Base-by-base conservation (phyloP, 1,139 yeast species). In the Saccharomycopsis hybrid region DNA sequence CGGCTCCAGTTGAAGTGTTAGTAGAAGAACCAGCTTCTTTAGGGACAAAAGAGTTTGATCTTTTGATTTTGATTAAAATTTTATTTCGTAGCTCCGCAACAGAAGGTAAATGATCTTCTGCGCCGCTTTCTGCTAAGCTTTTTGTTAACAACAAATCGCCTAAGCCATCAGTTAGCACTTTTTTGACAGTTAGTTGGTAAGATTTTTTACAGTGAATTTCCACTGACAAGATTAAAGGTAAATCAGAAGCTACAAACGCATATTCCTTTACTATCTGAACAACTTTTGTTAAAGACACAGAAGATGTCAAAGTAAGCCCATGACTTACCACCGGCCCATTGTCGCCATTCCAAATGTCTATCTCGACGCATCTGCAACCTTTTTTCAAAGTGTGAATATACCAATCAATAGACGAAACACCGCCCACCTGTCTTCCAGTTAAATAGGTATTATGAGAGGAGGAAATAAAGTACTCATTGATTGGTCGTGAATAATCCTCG, bases 381-480 rank as follows among this genome's bases (percentile, higher is more conserved):
- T 89, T 77, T 60, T 89, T 96, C 47, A 94, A 68, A 0, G 88
- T 95, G 49, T 85, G 76, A n/a, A 88, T 82, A 58, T 92, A 94
- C 0, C 95, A 96, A 60, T 92, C 97, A 1, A 88, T 78, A 0
- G 96, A 85, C 0, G 97, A 86, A 13, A 77, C 80, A n/a, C 94
- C 96, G 1, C 82, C 95, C n/a, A 88, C 76, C 62, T 94, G 98
- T 36, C 95, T 74, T 0, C 97, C 98, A 29, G 81, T 67, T 8
- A 94, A 70, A 62, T 92, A 94, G 0, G 98, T 94, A 63, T 94
- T 94, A 64, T 94, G 99, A 0, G 97, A 89, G 0, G 97, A 86
- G 0, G 96, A 87, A 32, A 94, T 85, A 61, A 72, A 89, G 62
- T 94, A 94, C 57, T 89, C 92, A 59, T 80, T 87, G 41, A 94